Evolutionary conservation across 1,284 basidiomycete species (phyloP).

Genomic region (Microbotryum intermedium): DNA sequence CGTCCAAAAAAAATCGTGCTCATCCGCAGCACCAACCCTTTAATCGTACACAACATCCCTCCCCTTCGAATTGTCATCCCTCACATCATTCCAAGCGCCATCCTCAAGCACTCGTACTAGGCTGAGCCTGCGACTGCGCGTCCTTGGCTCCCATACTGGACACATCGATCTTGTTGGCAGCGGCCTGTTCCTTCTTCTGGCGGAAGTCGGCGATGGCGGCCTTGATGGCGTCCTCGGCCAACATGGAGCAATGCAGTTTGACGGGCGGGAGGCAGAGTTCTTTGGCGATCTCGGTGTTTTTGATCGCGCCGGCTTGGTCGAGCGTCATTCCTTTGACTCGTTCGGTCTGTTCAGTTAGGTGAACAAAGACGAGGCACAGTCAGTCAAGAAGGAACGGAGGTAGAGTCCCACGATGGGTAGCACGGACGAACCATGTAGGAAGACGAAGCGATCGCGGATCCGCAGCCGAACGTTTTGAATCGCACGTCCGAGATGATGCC

Average conservation of each 20-base stretch:
- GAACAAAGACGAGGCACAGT: conserved; percentile 38
- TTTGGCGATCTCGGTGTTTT: conserved; percentile 99
- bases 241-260: conserved; percentile 60
- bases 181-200: conserved; percentile 43
- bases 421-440: conserved; percentile 63
- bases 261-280: conserved; percentile 92
- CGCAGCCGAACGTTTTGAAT: conserved; percentile 97
- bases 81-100: too few relatives aligned
- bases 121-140: too few relatives aligned
- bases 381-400: background rate
- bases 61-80: too few relatives aligned
- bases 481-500: conserved; percentile 94
- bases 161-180: too few relatives aligned
- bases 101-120: too few relatives aligned
- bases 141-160: too few relatives aligned
- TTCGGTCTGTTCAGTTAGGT: conserved; percentile 56
- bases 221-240: conserved; percentile 94
- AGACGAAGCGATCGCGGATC: conserved; percentile 93
- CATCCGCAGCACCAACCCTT: too few relatives aligned
- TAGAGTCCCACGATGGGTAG: too few relatives aligned
- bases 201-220: conserved; percentile 59
- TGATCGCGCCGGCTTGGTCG: conserved; percentile 90
- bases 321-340: conserved; percentile 89
- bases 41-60: too few relatives aligned
- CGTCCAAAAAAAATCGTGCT: too few relatives aligned